These are phyloP conservation scores for Jatropha podagrica DNA, from an alignment of 441 rosid genomes.

Conservation along the genomic window DNA sequence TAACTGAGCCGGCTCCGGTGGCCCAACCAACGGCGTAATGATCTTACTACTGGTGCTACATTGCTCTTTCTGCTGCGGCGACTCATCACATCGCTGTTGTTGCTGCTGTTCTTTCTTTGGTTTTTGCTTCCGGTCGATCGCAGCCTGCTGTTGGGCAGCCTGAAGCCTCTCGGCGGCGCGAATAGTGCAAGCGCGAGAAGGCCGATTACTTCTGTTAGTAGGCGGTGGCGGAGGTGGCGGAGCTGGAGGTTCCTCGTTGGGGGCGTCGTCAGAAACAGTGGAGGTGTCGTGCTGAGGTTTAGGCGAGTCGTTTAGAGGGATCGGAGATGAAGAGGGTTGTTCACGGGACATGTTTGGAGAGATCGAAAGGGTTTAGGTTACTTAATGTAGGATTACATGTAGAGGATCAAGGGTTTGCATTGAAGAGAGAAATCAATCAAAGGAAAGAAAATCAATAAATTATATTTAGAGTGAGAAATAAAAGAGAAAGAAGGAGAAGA, in stretches of 20 bases:
- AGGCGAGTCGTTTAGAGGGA: constrained; percentile 35
- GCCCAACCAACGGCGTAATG: constrained; percentile 66
- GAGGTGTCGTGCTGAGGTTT: constrained; percentile 27
- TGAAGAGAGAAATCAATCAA: constrained; percentile 7
- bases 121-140: constrained; percentile 37
- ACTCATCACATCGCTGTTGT: constrained; percentile 38
- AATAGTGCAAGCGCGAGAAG: constrained; percentile 91
- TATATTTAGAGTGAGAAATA: constrained; percentile 22
- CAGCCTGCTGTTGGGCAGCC: constrained; percentile 46
- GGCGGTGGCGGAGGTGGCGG: constrained; percentile 26
- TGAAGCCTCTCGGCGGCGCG: constrained; percentile 51
- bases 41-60: constrained; percentile 57
- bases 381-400: constrained; percentile 38
- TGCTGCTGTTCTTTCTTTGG: constrained; percentile 33
- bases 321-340: constrained; percentile 58
- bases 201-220: constrained; percentile 64
- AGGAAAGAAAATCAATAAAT: background rate
- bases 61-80: constrained; percentile 44
- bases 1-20: constrained; percentile 79
- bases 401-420: constrained; percentile 46
- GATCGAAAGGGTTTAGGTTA: constrained; percentile 37
- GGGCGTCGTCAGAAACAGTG: constrained; percentile 27
- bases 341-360: constrained; percentile 47
- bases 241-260: constrained; percentile 18
- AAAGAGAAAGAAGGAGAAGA: constrained; percentile 16